Base-by-base conservation (phyloP, 768 basidiomycete genomes). In the Exidia glandulosa region DNA sequence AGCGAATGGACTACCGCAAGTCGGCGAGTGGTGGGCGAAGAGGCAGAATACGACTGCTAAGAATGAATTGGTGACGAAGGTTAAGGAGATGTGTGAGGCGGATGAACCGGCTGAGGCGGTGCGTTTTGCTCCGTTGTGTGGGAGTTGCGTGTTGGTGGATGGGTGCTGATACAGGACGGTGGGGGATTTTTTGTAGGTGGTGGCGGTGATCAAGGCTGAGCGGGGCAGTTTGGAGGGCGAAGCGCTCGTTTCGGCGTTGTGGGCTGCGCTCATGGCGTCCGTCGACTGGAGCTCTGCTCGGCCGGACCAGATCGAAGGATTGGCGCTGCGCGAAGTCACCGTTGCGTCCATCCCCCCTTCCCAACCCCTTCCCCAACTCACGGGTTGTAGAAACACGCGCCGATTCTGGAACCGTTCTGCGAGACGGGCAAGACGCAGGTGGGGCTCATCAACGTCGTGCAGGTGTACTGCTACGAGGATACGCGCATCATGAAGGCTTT, bases 391-490 rank as follows among this genome's bases (percentile, higher is more conserved):
- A 86, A 84, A 81, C 87, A 85, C 69, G 80, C 88, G 10, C 81
- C 88, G 14, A 82, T 97, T 60, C 77, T 99, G 57, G 91, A 94
- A 73, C 84, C 90, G 32, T 99, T 99, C 78, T 91, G 87, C 69
- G 81, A 83, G 61, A 83, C 85, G 58, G 82, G 92, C 23, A 94
- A 94, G 74, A 89, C 90, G 25, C 85, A 99, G 74, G 90, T 99
- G 36, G 85, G 89, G 32, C 81, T 99, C 59, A 93, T 99, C 74
- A 98, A 98, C 72, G 82, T 87, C 57, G 91, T 95, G 5, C 95
- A 99, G 76, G 80, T 91, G 64, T 90, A 95, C 76, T 94, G 91
- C 72, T 96, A 98, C 73, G 92, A 95, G 75, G 92, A 97, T 69
- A 94, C 93, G 29, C 88, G 90, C 60, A 81, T 95, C 68, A 94